These are phyloP conservation scores for Globisporangium camurandrum DNA, from an alignment of 352 stramenopile species.

Conservation along the genomic window DNA sequence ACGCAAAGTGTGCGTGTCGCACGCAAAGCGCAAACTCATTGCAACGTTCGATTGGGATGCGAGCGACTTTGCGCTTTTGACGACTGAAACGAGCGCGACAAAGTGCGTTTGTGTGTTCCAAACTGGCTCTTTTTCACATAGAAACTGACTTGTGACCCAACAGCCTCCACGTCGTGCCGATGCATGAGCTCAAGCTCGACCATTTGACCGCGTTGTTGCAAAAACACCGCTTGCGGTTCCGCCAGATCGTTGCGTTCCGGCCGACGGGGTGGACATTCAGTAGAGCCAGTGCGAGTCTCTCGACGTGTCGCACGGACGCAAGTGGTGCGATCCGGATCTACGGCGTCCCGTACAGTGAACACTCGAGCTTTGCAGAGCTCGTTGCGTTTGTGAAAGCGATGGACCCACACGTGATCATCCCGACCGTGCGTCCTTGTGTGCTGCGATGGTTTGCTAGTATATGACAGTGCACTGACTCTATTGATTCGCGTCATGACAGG, in stretches of 20 bases:
- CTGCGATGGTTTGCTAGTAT: too few relatives aligned
- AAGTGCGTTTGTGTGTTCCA: slow-evolving; percentile 34
- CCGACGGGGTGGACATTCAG: slow-evolving; percentile 91
- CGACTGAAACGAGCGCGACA: slow-evolving; percentile 60
- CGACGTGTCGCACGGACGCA: slow-evolving; percentile 69
- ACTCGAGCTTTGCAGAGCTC: slow-evolving; percentile 94
- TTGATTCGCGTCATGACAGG: slow-evolving; percentile 17
- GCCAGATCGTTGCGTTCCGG: slow-evolving; percentile 90
- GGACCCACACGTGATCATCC: slow-evolving; percentile 87
- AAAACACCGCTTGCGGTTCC: slow-evolving; percentile 63
- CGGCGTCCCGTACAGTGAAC: slow-evolving; percentile 95
- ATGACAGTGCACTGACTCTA: not conserved
- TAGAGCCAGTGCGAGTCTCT: slow-evolving; percentile 38
- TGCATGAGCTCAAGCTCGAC: slow-evolving; percentile 92
- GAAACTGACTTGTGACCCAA: too few relatives aligned
- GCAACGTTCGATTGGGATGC: slow-evolving; percentile 79
- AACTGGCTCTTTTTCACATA: not conserved
- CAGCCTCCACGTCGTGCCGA: slow-evolving; percentile 89
- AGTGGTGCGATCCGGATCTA: slow-evolving; percentile 87
- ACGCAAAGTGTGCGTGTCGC: slow-evolving; percentile 75
- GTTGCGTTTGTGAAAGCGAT: slow-evolving; percentile 87
- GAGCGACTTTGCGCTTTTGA: slow-evolving; percentile 81
- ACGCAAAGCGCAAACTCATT: slow-evolving; percentile 80
- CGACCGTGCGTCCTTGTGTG: slow-evolving; percentile 59
- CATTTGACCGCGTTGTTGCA: slow-evolving; percentile 54